Conservation (phyloP, 768 basidiomycete genomes). For the Porphyrellus cyaneotinctus region DNA sequence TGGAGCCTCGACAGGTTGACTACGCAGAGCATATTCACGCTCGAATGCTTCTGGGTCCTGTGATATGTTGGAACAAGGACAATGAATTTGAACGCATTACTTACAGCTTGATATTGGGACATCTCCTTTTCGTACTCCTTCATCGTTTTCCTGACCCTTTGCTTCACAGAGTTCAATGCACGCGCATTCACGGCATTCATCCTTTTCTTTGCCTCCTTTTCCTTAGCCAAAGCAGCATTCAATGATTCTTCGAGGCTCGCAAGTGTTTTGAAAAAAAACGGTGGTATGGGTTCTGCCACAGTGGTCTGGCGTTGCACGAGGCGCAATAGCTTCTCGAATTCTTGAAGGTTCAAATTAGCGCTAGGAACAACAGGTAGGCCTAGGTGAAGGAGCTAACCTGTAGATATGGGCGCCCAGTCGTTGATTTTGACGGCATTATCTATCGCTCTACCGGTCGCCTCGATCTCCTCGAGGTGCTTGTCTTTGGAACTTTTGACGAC, state of each 20-base stretch:
- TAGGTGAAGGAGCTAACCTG: constrained; percentile 48
- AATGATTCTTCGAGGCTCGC: constrained; percentile 72
- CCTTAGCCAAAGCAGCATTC: constrained; percentile 69
- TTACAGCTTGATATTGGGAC: constrained; percentile 73
- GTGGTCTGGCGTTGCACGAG: constrained; percentile 88
- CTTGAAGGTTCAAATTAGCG: constrained; percentile 39
- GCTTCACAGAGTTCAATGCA: constrained; percentile 95
- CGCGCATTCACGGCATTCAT: constrained; percentile 93
- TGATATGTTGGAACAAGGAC: not conserved
- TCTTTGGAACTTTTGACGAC: constrained; percentile 83
- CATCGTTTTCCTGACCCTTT: constrained; percentile 86
- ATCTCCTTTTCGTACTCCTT: constrained; percentile 87
- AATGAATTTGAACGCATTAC: constrained; percentile 15
- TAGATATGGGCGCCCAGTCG: constrained; percentile 91
- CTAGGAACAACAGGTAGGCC: not conserved
- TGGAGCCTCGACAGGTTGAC: constrained; percentile 43
- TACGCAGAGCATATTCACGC: constrained; percentile 58
- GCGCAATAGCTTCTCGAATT: constrained; percentile 93
- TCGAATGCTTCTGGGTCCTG: constrained; percentile 91
- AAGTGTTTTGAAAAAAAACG: constrained; percentile 77
- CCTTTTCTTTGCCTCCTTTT: constrained; percentile 92
- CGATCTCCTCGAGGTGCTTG: constrained; percentile 93
- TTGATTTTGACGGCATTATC: constrained; percentile 95
- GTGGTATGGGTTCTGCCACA: constrained; percentile 79
- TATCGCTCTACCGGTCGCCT: constrained; percentile 84